These are phyloP conservation scores for Scheffersomyces coipomensis DNA, from an alignment of 805 yeast species.

Conservation along the genomic window DNA sequence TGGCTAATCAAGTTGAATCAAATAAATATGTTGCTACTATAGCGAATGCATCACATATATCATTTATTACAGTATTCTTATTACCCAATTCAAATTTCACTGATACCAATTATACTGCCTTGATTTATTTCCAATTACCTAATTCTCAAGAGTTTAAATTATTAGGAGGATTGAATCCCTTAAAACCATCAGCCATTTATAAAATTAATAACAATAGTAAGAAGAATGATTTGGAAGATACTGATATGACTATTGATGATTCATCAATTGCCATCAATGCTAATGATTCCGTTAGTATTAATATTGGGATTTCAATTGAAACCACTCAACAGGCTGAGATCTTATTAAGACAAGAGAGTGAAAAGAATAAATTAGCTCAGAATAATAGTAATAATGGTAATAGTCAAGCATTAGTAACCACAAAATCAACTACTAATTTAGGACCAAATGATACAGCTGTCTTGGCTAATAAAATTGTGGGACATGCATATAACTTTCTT, in stretches of 20 bases:
- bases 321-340: conserved; percentile 65
- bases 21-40: conserved; percentile 65
- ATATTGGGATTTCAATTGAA: conserved; percentile 89
- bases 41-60: conserved; percentile 60
- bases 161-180: conserved; percentile 58
- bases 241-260: conserved; percentile 36
- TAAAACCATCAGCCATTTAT: conserved; percentile 90
- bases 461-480: conserved; percentile 83
- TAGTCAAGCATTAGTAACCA: conserved; percentile 12
- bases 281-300: conserved; percentile 29
- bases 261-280: conserved; percentile 23
- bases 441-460: conserved; percentile 40
- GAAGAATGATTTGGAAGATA: conserved; percentile 44
- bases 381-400: conserved; percentile 18
- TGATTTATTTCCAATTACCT: conserved; percentile 85
- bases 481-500: conserved; percentile 86
- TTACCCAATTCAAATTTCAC: conserved; percentile 70
- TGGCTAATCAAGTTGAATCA: conserved; percentile 66
- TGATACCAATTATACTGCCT: conserved; percentile 73
- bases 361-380: conserved; percentile 11
- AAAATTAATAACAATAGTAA: conserved; percentile 53
- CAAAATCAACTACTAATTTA: conserved; percentile 14
- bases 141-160: conserved; percentile 58
- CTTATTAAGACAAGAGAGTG: conserved; percentile 47
- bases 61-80: conserved; percentile 80